Evolutionary conservation across 2,329 filamentous ascomycete genomes (phyloP), one percentile per base, ranked within the genome.

Genomic region (Diaporthe destruens): DNA sequence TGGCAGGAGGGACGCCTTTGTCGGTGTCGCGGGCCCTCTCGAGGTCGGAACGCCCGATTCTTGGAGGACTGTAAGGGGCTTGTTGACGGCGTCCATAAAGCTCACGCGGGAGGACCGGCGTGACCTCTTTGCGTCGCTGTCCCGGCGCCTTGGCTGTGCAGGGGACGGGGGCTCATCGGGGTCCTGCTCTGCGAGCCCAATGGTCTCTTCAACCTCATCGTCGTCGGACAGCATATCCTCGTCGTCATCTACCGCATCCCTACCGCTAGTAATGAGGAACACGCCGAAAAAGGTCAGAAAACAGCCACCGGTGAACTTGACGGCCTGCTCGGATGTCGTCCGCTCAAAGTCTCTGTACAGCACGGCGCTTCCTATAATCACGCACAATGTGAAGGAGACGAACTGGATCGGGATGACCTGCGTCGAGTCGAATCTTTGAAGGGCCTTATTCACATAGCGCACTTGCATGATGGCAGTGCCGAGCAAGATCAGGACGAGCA

Each of bases 371-470:
- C 96, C 96, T 67, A 98, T 87, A 77, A 99, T 98, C 75, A 98
- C 96, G 7, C 94, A 97, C 9, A 99, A 87, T 0, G 96, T 99
- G 81, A 99, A 99, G 75, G 97, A 89, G 65, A 99, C 96, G 78
- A 99, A 99, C 79, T 99, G 96, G 18, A 96, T 96, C 0, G 96
- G 96, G 75, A 99, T 99, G 77, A 99, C 96, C 81, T 98, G 95
- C 0, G 96, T 99, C 8, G 96, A 98, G 81, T 98, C 94, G 84
- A 98, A 99, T 59, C 94, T 91, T 80, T 98, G 95, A 68, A 99
- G 86, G 1, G 89, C 87, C 76, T 88, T 93, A 84, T 98, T 99
- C 80, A 99, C 89, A 80, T 98, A 99, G 80, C 94, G 96, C 77
- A 99, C 96, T 83, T 99, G 96, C 93, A 98, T 95, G 73, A 99